Percentiles rank a stretch among this genome's conserved stretches.
These are phyloP conservation scores for Thuidium tamariscinum DNA, from an alignment of 225 moss, liverwort and hornwort genomes.

Conservation along the genomic window DNA sequence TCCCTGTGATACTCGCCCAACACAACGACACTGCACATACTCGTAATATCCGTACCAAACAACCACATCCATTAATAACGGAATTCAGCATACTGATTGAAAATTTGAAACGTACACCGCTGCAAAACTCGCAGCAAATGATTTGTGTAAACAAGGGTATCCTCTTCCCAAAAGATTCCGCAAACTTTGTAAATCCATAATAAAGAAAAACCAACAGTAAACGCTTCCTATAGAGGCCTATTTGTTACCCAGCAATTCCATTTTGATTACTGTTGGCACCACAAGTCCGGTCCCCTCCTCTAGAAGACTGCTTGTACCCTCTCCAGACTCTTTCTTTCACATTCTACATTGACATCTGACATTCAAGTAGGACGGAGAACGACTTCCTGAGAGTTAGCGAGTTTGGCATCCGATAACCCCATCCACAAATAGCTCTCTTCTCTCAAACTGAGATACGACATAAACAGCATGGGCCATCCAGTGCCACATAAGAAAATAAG, in stretches of 20 bases:
- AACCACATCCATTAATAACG: too few species aligned
- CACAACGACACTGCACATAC: too few species aligned
- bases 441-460: slow-evolving; percentile 25
- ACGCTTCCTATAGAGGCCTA: slow-evolving; percentile 23
- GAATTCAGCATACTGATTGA: background rate
- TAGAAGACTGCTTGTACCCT: slow-evolving; percentile 18
- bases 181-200: slow-evolving; percentile 30
- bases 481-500: slow-evolving; percentile 30
- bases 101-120: background rate
- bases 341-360: slow-evolving; percentile 7
- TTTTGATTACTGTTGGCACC: slow-evolving; percentile 28
- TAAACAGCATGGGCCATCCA: slow-evolving; percentile 31
- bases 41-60: background rate
- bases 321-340: slow-evolving; percentile 15
- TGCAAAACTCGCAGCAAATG: background rate
- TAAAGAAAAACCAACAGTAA: slow-evolving; percentile 27
- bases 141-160: background rate
- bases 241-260: slow-evolving; percentile 34
- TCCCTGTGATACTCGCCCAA: too few species aligned
- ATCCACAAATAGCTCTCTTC: slow-evolving; percentile 19
- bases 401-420: slow-evolving; percentile 14
- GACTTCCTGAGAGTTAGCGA: slow-evolving; percentile 1
- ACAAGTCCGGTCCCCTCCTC: slow-evolving; percentile 23
- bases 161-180: slow-evolving; percentile 5
- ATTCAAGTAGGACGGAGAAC: slow-evolving; percentile 13